A percentile compares a stretch with the other conserved stretches of the same genome.
Conservation (phyloP, 805 yeast genomes). For the Kodamaea laetipori region DNA sequence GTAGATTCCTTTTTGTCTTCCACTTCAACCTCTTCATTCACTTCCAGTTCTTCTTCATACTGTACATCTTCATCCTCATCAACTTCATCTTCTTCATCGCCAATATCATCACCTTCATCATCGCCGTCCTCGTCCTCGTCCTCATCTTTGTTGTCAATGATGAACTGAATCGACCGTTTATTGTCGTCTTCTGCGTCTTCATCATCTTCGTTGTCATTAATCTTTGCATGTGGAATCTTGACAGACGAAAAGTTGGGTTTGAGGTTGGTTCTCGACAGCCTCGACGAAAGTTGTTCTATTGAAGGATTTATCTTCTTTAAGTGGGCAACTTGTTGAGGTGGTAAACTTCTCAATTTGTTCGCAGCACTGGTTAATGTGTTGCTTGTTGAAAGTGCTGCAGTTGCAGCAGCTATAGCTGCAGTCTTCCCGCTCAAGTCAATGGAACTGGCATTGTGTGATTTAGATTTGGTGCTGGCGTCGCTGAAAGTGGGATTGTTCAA, state of each 20-base stretch:
- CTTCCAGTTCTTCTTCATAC: slow-evolving; percentile 15
- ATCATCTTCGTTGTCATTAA: slow-evolving; percentile 65
- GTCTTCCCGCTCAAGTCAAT: slow-evolving; percentile 1
- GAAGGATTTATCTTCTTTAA: slow-evolving; percentile 3
- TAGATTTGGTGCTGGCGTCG: slow-evolving; percentile 1
- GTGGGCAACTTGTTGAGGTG: slow-evolving; percentile 1
- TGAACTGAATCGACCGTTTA: slow-evolving; percentile 63
- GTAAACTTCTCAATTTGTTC: slow-evolving; percentile 2
- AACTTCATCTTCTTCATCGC: slow-evolving; percentile 32
- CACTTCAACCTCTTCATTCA: neutral
- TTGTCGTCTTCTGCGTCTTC: slow-evolving; percentile 15
- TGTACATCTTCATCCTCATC: slow-evolving; percentile 17
- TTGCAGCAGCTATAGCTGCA: neutral
- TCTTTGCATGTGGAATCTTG: slow-evolving; percentile 67
- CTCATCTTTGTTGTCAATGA: slow-evolving; percentile 43
- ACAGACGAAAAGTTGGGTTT: slow-evolving; percentile 71
- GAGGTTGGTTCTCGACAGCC: slow-evolving; percentile 39
- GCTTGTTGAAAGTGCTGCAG: slow-evolving; percentile 1
- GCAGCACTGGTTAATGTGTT: slow-evolving; percentile 9
- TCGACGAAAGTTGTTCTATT: slow-evolving; percentile 31
- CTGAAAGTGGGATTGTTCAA: slow-evolving; percentile 8
- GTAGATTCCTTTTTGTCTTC: neutral
- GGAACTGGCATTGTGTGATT: neutral
- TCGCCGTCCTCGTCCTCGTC: slow-evolving; percentile 24
- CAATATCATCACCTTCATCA: slow-evolving; percentile 34